These are phyloP conservation scores for Lindgomyces ingoldianus DNA, from an alignment of 495 filamentous ascomycete genomes.

Conservation along the genomic window DNA sequence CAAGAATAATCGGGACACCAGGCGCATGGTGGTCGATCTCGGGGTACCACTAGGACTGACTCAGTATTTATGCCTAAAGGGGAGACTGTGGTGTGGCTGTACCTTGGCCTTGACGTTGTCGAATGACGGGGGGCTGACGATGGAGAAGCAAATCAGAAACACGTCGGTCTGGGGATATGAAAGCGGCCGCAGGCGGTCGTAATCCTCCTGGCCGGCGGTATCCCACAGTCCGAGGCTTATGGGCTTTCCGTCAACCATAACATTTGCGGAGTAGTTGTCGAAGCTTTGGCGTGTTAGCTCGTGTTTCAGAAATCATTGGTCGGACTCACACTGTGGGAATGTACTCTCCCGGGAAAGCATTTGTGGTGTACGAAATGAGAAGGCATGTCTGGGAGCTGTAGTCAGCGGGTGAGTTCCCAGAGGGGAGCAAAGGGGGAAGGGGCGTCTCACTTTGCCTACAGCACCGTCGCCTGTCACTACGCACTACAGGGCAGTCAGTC, in stretches of 20 bases:
- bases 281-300: constrained; percentile 61
- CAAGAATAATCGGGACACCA: constrained; percentile 91
- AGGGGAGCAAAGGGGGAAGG: not conserved
- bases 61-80: too few species aligned
- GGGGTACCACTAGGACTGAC: constrained; percentile 74
- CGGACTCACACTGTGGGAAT: constrained; percentile 93
- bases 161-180: constrained; percentile 98
- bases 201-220: constrained; percentile 98
- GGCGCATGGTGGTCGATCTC: constrained; percentile 97
- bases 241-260: constrained; percentile 96
- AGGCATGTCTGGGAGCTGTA: constrained; percentile 77
- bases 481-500: constrained; percentile 60
- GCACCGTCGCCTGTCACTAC: constrained; percentile 99
- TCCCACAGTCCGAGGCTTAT: constrained; percentile 98
- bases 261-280: constrained; percentile 98
- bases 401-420: constrained; percentile 1
- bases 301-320: constrained; percentile 16
- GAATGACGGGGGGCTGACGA: constrained; percentile 94
- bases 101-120: constrained; percentile 98
- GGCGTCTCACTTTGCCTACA: constrained; percentile 79
- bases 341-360: constrained; percentile 98
- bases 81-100: too few species aligned
- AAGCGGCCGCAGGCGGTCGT: constrained; percentile 91
- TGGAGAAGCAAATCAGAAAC: constrained; percentile 97
- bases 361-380: constrained; percentile 98